phyloP scores from a whole-genome alignment of 2,329 filamentous ascomycete genomes.

The Emergomyces pasteurianus region DNA sequence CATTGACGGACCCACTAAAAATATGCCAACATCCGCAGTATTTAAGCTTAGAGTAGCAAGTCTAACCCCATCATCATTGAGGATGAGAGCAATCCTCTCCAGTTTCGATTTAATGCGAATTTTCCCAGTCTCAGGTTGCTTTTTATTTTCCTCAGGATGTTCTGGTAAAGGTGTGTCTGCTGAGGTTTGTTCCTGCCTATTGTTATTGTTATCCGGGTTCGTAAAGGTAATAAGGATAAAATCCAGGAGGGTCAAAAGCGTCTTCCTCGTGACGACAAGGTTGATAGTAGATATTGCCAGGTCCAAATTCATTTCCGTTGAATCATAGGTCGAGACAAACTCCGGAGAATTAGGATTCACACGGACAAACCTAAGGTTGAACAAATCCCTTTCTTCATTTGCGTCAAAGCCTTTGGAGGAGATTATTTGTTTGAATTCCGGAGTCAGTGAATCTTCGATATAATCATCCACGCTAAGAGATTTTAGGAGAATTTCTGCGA shows the following conservation, averaged over 20 bases:
- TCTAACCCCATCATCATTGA: slow-evolving; percentile 95
- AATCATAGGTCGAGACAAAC: slow-evolving; percentile 82
- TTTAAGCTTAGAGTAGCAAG: slow-evolving; percentile 87
- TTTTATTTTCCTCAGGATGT: slow-evolving; percentile 16
- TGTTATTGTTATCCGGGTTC: slow-evolving; percentile 42
- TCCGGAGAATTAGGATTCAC: slow-evolving; percentile 88
- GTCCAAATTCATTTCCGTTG: slow-evolving; percentile 85
- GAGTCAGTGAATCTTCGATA: slow-evolving; percentile 67
- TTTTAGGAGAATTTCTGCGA: slow-evolving; percentile 76
- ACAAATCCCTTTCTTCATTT: slow-evolving; percentile 65
- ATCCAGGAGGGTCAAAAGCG: slow-evolving; percentile 80
- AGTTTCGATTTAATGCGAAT: slow-evolving; percentile 89
- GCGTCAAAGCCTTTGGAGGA: slow-evolving; percentile 66
- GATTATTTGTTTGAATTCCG: slow-evolving; percentile 93
- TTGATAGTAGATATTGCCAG: slow-evolving; percentile 92
- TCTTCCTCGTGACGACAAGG: slow-evolving; percentile 83
- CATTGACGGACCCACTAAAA: slow-evolving; percentile 77
- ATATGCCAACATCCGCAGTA: slow-evolving; percentile 82
- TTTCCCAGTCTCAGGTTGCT: slow-evolving; percentile 46
- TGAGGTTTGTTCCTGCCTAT: slow-evolving; percentile 19
- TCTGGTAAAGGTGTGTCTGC: slow-evolving; percentile 20
- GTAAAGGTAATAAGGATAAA: slow-evolving; percentile 92
- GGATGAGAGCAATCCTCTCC: slow-evolving; percentile 82
- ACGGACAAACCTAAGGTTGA: slow-evolving; percentile 78
- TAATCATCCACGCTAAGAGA: slow-evolving; percentile 88